Percentiles rank a stretch among this genome's conserved stretches.
Conservation (phyloP, 257 asterid genomes). For the Henckelia pumila region DNA sequence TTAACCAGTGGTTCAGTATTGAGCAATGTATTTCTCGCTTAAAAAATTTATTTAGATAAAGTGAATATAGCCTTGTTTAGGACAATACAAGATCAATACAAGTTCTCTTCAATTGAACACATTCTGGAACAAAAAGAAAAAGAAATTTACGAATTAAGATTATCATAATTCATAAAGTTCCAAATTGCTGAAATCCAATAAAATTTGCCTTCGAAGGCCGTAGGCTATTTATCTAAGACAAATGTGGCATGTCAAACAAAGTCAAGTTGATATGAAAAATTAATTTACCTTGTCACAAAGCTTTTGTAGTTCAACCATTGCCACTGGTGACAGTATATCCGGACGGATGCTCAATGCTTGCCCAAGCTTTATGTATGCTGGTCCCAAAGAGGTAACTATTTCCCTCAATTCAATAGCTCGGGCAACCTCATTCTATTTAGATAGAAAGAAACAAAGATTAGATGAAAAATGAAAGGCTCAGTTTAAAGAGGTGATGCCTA, state of each 20-base stretch:
- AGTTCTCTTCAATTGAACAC: background rate
- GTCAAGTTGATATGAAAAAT: slow-evolving; percentile 8
- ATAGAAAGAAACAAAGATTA: slow-evolving; percentile 21
- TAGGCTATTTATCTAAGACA: background rate
- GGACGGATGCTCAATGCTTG: slow-evolving; percentile 99
- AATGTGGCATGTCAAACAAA: background rate
- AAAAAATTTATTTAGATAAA: background rate
- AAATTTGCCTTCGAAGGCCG: background rate
- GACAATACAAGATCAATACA: background rate
- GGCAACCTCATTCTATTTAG: slow-evolving; percentile 81
- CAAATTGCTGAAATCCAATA: background rate
- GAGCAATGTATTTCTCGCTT: background rate
- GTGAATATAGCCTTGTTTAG: background rate
- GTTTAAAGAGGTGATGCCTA: background rate
- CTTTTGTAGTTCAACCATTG: slow-evolving; percentile 95
- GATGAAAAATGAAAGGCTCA: background rate
- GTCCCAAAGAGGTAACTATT: slow-evolving; percentile 96
- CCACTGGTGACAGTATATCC: slow-evolving; percentile 85
- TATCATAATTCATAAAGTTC: background rate
- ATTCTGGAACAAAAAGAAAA: slow-evolving; percentile 3
- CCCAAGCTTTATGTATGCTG: slow-evolving; percentile 98
- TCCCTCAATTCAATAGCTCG: slow-evolving; percentile 97
- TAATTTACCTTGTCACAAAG: slow-evolving; percentile 95
- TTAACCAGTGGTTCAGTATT: background rate
- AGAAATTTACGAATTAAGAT: background rate